Evolutionary conservation across 2,329 filamentous ascomycete genomes (phyloP).

Genomic region (Emericellopsis atlantica): DNA sequence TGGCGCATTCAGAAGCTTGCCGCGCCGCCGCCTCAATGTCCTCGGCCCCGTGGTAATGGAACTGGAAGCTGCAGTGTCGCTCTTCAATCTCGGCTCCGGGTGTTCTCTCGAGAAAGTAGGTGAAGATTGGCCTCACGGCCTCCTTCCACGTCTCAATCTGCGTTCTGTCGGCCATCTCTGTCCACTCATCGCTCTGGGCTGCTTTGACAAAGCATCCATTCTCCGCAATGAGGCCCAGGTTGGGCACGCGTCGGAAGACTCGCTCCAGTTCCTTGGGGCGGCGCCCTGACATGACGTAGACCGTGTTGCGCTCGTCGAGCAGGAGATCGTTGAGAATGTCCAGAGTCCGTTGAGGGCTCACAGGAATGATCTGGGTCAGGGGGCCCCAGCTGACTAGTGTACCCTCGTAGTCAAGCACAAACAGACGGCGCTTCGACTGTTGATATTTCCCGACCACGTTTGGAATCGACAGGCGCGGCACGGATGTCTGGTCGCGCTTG

Average conservation of each 20-base stretch:
- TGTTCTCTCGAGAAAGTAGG: constrained; percentile 82
- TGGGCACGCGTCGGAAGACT: constrained; percentile 71
- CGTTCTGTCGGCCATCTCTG: constrained; percentile 59
- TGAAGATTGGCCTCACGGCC: constrained; percentile 68
- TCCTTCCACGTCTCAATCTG: constrained; percentile 70
- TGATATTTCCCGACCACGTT: constrained; percentile 55
- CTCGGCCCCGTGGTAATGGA: constrained; percentile 76
- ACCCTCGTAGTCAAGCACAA: constrained; percentile 89
- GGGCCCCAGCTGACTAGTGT: constrained; percentile 82
- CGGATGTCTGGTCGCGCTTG: constrained; percentile 69
- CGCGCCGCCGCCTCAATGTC: constrained; percentile 64
- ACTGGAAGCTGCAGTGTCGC: constrained; percentile 81
- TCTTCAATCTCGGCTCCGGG: constrained; percentile 83
- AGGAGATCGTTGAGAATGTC: constrained; percentile 74
- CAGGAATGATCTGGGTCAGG: constrained; percentile 71
- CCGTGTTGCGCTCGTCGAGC: constrained; percentile 66
- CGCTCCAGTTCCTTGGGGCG: constrained; percentile 80
- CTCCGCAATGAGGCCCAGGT: constrained; percentile 82
- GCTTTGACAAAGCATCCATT: constrained; percentile 86
- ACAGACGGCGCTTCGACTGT: constrained; percentile 55
- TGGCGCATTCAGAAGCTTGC: constrained; percentile 79
- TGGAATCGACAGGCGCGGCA: constrained; percentile 68
- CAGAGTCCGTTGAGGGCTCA: constrained; percentile 72
- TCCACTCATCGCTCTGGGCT: constrained; percentile 58
- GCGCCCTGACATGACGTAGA: constrained; percentile 89